Conservation (phyloP, 2,329 filamentous ascomycete genomes). For the Colletotrichum somersetense region DNA sequence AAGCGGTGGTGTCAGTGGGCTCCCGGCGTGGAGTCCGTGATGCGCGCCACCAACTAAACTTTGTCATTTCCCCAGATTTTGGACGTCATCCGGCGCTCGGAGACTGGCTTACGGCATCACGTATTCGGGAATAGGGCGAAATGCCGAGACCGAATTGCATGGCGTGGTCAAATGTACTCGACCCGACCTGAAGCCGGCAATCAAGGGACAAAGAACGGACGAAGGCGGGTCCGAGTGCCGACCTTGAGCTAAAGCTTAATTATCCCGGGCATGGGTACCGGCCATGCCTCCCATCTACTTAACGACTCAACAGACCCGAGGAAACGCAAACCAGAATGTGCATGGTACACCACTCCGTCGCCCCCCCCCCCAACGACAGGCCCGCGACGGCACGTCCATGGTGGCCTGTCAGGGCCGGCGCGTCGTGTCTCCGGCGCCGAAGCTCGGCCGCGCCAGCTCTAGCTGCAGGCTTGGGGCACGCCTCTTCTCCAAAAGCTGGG, state of each 20-base stretch:
- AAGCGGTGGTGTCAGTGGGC: constrained; percentile 3
- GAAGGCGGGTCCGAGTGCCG: no score
- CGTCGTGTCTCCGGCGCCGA: neutral
- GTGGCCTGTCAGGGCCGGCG: neutral
- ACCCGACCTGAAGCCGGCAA: neutral
- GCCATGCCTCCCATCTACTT: neutral
- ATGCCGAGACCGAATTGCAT: neutral
- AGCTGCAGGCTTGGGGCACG: neutral
- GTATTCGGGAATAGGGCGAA: no score
- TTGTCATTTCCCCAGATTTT: constrained; percentile 23
- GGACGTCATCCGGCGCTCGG: constrained; percentile 31
- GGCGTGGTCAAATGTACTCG: neutral
- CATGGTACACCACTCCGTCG: neutral
- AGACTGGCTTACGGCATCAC: neutral
- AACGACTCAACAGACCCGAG: neutral
- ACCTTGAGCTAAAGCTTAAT: neutral
- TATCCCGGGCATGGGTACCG: neutral
- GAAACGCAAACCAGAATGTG: neutral
- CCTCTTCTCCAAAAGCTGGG: neutral
- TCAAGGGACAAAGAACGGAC: neutral
- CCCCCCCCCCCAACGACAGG: neutral
- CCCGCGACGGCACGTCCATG: neutral
- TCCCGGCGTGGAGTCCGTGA: constrained; percentile 14
- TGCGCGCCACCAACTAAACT: constrained; percentile 18
- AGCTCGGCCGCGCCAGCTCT: neutral